phyloP scores from a whole-genome alignment of 768 basidiomycete species.

The Rhizopogon sp. region DNA sequence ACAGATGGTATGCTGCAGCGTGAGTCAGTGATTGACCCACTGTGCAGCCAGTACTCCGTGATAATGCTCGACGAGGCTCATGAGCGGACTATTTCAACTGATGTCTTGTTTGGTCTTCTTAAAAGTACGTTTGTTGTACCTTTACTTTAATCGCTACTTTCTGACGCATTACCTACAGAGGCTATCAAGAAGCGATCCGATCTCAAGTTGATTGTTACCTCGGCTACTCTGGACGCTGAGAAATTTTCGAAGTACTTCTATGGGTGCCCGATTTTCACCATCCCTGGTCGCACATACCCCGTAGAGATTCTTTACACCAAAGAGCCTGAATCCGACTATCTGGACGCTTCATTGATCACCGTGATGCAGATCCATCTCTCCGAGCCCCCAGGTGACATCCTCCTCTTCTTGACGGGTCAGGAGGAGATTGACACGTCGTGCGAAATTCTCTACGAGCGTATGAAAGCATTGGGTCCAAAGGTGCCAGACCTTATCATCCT shows the following conservation, averaged over 20 bases:
- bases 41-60: constrained; percentile 88
- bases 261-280: constrained; percentile 98
- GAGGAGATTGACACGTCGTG: constrained; percentile 98
- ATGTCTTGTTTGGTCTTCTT: constrained; percentile 92
- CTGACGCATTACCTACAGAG: constrained; percentile 48
- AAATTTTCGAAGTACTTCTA: constrained; percentile 99
- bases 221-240: constrained; percentile 97
- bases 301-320: constrained; percentile 99
- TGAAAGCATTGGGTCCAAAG: constrained; percentile 98
- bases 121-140: constrained; percentile 41
- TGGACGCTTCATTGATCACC: constrained; percentile 96
- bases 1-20: constrained; percentile 99
- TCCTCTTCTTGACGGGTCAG: constrained; percentile 97
- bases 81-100: constrained; percentile 97
- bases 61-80: constrained; percentile 99
- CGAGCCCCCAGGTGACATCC: constrained; percentile 93
- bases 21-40: constrained; percentile 94
- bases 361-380: constrained; percentile 99
- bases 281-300: constrained; percentile 98
- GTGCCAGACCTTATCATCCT: constrained; percentile 96
- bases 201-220: constrained; percentile 96
- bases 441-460: constrained; percentile 96
- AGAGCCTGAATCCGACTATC: constrained; percentile 95
- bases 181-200: constrained; percentile 92
- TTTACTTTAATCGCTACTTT: not conserved